phyloP scores from a whole-genome alignment of 768 basidiomycete genomes.

The Wakefieldia striispora region DNA sequence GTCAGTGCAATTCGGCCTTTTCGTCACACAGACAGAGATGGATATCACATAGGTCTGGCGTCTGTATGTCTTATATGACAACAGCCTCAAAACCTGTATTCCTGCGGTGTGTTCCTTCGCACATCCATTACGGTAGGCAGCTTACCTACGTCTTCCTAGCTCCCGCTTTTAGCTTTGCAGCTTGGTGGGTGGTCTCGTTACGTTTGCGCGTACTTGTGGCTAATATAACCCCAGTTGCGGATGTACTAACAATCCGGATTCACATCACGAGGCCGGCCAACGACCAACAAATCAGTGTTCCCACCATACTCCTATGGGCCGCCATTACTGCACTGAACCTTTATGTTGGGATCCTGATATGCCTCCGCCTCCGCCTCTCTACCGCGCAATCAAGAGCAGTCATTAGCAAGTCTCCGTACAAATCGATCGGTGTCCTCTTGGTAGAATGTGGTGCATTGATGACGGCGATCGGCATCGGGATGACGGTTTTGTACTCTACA shows the following conservation, averaged over 20 bases:
- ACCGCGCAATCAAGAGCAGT: slow-evolving; percentile 7
- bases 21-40: background rate
- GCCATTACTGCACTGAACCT: slow-evolving; percentile 15
- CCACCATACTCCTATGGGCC: slow-evolving; percentile 10
- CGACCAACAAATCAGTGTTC: background rate
- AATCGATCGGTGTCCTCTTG: slow-evolving; percentile 13
- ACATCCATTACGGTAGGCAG: background rate
- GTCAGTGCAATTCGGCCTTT: slow-evolving; percentile 6
- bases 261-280: background rate
- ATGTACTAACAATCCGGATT: background rate
- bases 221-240: slow-evolving; percentile 8
- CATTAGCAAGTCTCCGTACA: slow-evolving; percentile 6
- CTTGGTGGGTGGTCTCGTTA: slow-evolving; percentile 8
- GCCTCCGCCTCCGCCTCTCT: slow-evolving; percentile 10
- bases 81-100: slow-evolving; percentile 9
- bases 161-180: slow-evolving; percentile 20
- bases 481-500: slow-evolving; percentile 9
- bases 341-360: slow-evolving; percentile 15
- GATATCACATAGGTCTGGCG: slow-evolving; percentile 19
- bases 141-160: background rate
- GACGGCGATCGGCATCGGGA: background rate
- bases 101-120: slow-evolving; percentile 14
- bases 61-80: slow-evolving; percentile 19
- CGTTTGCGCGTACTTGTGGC: background rate
- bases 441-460: slow-evolving; percentile 21